Base-by-base conservation (phyloP, 2,329 filamentous ascomycete genomes). In the Colletotrichum sp. region DNA sequence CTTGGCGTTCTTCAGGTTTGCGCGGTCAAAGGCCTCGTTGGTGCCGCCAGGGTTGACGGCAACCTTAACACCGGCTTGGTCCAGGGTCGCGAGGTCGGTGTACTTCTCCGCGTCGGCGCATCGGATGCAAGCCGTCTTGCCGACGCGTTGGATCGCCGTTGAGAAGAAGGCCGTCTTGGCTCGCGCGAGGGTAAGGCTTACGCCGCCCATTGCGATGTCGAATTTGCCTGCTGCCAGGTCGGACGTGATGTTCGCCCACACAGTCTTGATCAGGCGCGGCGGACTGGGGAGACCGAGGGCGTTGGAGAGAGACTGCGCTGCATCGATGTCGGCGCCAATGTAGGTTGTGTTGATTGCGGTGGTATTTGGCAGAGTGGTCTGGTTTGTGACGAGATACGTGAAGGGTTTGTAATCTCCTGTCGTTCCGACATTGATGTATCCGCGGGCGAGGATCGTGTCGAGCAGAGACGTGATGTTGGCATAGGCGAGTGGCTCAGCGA, bases 381-480 rank as follows among this genome's bases (percentile, higher is more conserved):
- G 39, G 64, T 77, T 75, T 7, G 64, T 69, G 2, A 77, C 59
- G 4, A 77, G 59, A 52, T 77, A 77, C 27, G 75, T 77, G 48
- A 77, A 77, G 27, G 75, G 75, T 60, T 77, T 77, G 30, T 77
- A 77, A 6, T 77, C 75, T 6, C 75, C 75, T 6, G 72, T 77
- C 2, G 75, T 77, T 13, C 75, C 75, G 22, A 77, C 75, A 2
- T 63, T 77, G 34, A 77, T 64, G 72, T 75, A 68, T 6, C 75
- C 75, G 27, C 75, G 75, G 25, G 68, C 57, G 2, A 75, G 28
- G n/a, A 77, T 68, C 1, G 52, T 68, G 59, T 77, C 75, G n/a
- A 77, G 72, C 13, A 75, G 8, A 3, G 75, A 77, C 5, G 72
- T 77, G 11, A 72, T n/a, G 32, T 75, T 77, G 59, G 11, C 59